Conservation (phyloP, 129 eudicot species). For the Flaveria bidentis region DNA sequence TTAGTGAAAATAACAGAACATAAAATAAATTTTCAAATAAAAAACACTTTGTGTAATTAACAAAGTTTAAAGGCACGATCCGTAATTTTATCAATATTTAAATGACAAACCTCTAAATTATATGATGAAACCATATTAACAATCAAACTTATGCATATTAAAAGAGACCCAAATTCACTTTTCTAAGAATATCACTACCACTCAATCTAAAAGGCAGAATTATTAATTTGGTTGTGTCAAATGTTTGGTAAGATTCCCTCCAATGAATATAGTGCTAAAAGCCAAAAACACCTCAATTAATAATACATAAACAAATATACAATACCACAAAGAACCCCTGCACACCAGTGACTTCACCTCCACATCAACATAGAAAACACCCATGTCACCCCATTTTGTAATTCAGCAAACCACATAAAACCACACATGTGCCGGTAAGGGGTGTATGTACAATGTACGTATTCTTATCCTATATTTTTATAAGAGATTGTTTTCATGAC, state of each 20-base stretch:
- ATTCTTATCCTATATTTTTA: too few species aligned
- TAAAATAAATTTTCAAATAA: too few species aligned
- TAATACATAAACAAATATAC: constrained; percentile 3
- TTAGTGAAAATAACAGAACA: too few species aligned
- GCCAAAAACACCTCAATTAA: constrained; percentile 30
- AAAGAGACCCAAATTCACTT: background rate
- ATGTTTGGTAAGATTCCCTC: constrained; percentile 45
- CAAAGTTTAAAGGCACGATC: too few species aligned
- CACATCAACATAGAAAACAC: background rate
- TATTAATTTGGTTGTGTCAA: constrained; percentile 30
- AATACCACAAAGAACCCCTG: constrained; percentile 14
- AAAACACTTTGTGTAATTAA: too few species aligned
- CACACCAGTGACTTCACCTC: constrained; percentile 12
- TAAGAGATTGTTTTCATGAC: too few species aligned
- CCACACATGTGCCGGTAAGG: too few species aligned
- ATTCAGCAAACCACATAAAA: background rate
- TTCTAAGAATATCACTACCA: background rate
- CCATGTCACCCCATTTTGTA: background rate
- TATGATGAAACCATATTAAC: too few species aligned
- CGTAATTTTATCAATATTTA: too few species aligned
- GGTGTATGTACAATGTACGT: too few species aligned
- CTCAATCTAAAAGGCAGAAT: constrained; percentile 6
- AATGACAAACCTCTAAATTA: too few species aligned
- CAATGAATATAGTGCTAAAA: constrained; percentile 33
- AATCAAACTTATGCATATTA: too few species aligned